Evolutionary conservation across 2,329 filamentous ascomycete species (phyloP).

Genomic region (Fusarium equiseti): DNA sequence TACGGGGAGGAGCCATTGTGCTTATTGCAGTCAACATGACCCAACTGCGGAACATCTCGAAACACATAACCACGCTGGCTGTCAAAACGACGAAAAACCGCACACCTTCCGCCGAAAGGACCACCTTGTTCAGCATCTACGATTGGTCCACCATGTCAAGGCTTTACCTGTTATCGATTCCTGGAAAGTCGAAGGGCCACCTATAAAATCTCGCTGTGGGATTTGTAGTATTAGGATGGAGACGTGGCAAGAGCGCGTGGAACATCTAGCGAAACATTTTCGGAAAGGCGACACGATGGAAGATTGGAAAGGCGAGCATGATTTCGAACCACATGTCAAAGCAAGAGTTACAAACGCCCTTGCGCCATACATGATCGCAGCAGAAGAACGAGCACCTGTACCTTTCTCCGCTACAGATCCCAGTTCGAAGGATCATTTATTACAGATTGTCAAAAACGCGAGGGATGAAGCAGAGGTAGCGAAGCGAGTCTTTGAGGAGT

Average conservation of each 20-base stretch:
- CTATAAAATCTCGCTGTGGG: conserved; percentile 48
- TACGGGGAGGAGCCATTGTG: conserved; percentile 42
- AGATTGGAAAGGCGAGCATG: conserved; percentile 48
- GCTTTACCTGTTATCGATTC: conserved; percentile 54
- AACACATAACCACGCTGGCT: conserved; percentile 37
- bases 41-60: conserved; percentile 43
- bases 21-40: conserved; percentile 43
- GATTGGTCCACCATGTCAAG: conserved; percentile 52
- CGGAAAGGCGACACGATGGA: conserved; percentile 46
- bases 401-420: conserved; percentile 48
- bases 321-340: conserved; percentile 42
- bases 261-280: conserved; percentile 49
- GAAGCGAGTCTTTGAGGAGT: background rate
- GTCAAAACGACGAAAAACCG: conserved; percentile 11
- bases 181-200: conserved; percentile 46
- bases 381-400: conserved; percentile 38
- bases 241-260: conserved; percentile 46
- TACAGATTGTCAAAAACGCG: conserved; percentile 27
- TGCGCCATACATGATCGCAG: conserved; percentile 46
- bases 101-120: conserved; percentile 49
- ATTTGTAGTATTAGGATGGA: conserved; percentile 45
- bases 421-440: conserved; percentile 39
- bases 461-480: background rate
- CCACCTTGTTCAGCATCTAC: conserved; percentile 50
- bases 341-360: conserved; percentile 42